A percentile compares a stretch with the other conserved stretches of the same genome.
These are phyloP conservation scores for Ceratobasidium sp. DNA, from an alignment of 1,284 basidiomycete species.

Conservation along the genomic window DNA sequence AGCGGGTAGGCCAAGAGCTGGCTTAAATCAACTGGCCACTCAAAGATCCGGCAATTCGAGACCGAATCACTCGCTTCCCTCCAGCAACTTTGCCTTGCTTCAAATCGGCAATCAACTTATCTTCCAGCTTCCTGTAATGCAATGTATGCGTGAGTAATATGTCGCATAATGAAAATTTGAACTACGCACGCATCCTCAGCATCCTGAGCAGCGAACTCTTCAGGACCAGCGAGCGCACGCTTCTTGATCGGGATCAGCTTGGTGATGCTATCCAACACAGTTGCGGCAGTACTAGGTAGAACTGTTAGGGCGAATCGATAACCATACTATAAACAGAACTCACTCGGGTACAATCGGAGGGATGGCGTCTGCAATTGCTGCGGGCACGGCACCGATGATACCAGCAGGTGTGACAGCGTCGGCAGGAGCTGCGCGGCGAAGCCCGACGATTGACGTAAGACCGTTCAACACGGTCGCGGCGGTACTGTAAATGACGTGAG, in stretches of 20 bases:
- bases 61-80: conserved; percentile 39
- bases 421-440: not conserved
- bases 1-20: not conserved
- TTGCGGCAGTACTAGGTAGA: not conserved
- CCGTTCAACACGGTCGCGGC: not conserved
- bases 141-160: not conserved
- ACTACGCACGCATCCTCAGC: conserved; percentile 34
- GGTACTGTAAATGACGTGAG: not conserved
- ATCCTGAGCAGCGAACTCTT: conserved; percentile 35
- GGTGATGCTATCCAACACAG: not conserved
- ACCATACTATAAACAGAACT: not conserved
- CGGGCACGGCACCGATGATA: not conserved
- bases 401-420: not conserved
- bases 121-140: conserved; percentile 27
- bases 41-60: conserved; percentile 32
- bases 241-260: conserved; percentile 23
- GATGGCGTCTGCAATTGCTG: not conserved
- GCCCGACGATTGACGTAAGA: not conserved
- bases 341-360: conserved; percentile 5
- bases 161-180: too few species aligned
- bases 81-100: conserved; percentile 27
- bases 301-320: not conserved
- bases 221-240: conserved; percentile 31
- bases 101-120: conserved; percentile 33
- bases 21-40: conserved; percentile 42